phyloP scores from a whole-genome alignment of 306 rosid genomes.

The Pachyrhizus erosus region DNA sequence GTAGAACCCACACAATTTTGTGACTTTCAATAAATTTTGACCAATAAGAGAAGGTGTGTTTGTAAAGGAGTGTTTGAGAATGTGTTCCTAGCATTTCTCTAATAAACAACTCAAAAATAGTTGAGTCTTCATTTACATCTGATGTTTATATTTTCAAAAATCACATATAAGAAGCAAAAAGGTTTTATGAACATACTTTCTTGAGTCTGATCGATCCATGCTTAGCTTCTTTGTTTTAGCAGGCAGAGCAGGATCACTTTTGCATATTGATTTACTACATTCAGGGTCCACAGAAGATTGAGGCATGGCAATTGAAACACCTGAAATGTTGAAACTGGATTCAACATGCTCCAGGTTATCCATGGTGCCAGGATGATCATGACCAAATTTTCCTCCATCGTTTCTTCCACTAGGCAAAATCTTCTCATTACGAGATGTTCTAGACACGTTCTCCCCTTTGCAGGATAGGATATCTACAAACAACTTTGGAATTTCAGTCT shows the following conservation, averaged over 20 bases:
- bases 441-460: conserved; percentile 64
- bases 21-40: too few species aligned
- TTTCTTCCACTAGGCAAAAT: conserved; percentile 61
- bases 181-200: conserved; percentile 62
- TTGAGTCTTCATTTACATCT: conserved; percentile 21
- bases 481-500: conserved; percentile 46
- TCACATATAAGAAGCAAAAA: conserved; percentile 21
- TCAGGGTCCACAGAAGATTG: conserved; percentile 80
- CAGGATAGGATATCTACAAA: conserved; percentile 59
- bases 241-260: conserved; percentile 71
- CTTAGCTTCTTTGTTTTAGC: conserved; percentile 74
- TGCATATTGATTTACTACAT: conserved; percentile 62
- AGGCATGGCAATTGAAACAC: conserved; percentile 73
- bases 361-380: conserved; percentile 56
- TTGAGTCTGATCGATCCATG: conserved; percentile 78
- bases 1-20: too few species aligned
- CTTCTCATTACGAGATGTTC: conserved; percentile 54
- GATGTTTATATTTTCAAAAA: conserved; percentile 11
- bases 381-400: conserved; percentile 55
- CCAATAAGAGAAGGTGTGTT: too few species aligned
- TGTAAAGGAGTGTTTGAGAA: too few species aligned
- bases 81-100: too few species aligned
- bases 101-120: not conserved
- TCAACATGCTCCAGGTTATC: conserved; percentile 74
- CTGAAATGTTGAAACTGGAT: conserved; percentile 77